Evolutionary conservation across 192 early-diverging fungal species (phyloP).

Genomic region (Mortierella alpina): DNA sequence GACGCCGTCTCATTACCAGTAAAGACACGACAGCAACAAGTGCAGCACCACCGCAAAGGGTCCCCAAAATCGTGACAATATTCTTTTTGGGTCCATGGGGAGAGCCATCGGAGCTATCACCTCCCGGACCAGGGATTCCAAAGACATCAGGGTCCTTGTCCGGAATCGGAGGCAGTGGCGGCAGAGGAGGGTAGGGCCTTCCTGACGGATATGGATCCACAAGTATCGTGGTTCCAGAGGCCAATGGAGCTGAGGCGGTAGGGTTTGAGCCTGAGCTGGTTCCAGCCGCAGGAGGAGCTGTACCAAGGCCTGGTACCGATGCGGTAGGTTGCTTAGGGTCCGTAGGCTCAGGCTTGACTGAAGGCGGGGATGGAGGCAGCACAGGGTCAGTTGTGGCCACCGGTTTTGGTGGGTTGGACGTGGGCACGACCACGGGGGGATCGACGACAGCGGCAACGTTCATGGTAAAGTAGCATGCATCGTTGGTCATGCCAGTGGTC

Average conservation of each 20-base stretch:
- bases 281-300: too few relatives aligned
- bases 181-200: constrained; percentile 9
- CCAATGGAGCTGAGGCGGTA: background rate
- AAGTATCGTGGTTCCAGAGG: background rate
- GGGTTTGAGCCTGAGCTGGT: background rate
- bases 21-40: constrained; percentile 21
- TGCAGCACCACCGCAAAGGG: constrained; percentile 13
- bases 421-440: background rate
- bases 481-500: background rate
- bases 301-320: too few relatives aligned
- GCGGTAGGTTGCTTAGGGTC: too few relatives aligned
- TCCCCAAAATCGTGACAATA: constrained; percentile 8
- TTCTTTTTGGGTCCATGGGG: background rate
- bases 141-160: background rate
- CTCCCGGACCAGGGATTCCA: background rate
- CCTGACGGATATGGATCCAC: background rate
- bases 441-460: background rate
- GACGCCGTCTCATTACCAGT: constrained; percentile 23
- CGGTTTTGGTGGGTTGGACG: background rate
- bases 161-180: constrained; percentile 10
- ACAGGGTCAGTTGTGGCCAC: background rate
- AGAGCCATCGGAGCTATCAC: background rate
- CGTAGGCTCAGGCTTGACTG: background rate
- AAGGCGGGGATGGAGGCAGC: background rate
- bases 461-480: constrained; percentile 38